These are phyloP conservation scores for Schoenoplectus triqueter DNA, from an alignment of 202 grass and related monocot genomes.

Conservation along the genomic window DNA sequence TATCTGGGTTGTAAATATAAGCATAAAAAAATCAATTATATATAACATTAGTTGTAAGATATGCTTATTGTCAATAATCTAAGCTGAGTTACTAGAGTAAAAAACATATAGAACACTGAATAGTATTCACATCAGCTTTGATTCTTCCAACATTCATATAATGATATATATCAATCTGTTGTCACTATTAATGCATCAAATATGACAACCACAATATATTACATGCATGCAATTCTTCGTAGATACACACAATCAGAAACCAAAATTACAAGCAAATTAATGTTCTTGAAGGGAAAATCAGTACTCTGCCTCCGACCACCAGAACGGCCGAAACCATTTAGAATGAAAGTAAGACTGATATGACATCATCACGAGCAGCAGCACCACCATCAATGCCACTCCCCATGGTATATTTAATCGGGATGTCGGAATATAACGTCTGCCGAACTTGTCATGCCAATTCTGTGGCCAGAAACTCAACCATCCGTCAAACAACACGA, in stretches of 20 bases:
- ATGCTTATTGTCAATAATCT: too few species aligned
- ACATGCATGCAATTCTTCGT: neutral
- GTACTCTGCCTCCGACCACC: conserved; percentile 44
- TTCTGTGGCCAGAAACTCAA: conserved; percentile 19
- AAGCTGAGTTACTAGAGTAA: too few species aligned
- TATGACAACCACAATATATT: neutral
- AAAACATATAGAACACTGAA: neutral
- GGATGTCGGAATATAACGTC: conserved; percentile 32
- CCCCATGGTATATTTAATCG: conserved; percentile 48
- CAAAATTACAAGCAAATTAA: conserved; percentile 25
- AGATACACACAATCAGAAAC: neutral
- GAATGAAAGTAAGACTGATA: conserved; percentile 58
- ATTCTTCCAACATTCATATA: neutral
- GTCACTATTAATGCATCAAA: neutral
- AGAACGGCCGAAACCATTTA: conserved; percentile 63
- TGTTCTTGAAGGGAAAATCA: neutral
- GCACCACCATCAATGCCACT: conserved; percentile 40
- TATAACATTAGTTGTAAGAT: too few species aligned
- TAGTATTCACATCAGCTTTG: neutral
- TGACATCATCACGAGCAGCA: conserved; percentile 64
- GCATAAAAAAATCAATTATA: too few species aligned
- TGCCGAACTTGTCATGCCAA: conserved; percentile 23
- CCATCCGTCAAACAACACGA: conserved; percentile 43
- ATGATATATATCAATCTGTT: neutral
- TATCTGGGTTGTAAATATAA: too few species aligned